Percentiles rank a stretch among this genome's conserved stretches.
These are phyloP conservation scores for Didymella lethalis DNA, from an alignment of 2,329 filamentous ascomycete genomes.

Conservation along the genomic window DNA sequence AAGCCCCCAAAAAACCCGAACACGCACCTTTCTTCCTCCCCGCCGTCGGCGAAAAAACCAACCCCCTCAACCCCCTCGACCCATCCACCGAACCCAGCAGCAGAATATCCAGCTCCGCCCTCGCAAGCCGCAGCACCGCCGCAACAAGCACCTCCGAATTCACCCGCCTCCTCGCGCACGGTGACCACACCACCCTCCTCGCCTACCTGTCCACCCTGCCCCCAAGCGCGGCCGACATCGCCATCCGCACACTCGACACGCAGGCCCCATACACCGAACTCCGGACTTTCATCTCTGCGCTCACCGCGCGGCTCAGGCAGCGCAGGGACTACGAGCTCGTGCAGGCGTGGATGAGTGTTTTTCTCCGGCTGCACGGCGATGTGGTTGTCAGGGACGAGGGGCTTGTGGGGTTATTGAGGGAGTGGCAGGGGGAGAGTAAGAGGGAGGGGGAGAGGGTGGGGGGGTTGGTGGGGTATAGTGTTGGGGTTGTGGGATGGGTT, in stretches of 20 bases:
- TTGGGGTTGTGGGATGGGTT: slow-evolving; percentile 84
- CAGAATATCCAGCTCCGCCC: slow-evolving; percentile 46
- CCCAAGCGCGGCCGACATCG: slow-evolving; percentile 86
- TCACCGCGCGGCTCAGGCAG: slow-evolving; percentile 73
- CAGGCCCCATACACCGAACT: slow-evolving; percentile 71
- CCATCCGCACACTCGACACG: slow-evolving; percentile 78
- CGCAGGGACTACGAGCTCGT: slow-evolving; percentile 90
- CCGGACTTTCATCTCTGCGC: slow-evolving; percentile 78
- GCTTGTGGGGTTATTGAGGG: slow-evolving; percentile 66
- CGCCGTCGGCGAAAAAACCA: slow-evolving; percentile 59
- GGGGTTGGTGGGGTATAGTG: slow-evolving; percentile 83
- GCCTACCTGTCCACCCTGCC: slow-evolving; percentile 80
- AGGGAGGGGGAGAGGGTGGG: slow-evolving; percentile 75
- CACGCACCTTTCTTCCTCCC: slow-evolving; percentile 97
- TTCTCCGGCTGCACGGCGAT: slow-evolving; percentile 79
- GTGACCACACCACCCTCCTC: slow-evolving; percentile 71
- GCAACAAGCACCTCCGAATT: slow-evolving; percentile 52
- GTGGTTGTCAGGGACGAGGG: slow-evolving; percentile 60
- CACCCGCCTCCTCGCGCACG: slow-evolving; percentile 59
- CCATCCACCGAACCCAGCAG: slow-evolving; percentile 31
- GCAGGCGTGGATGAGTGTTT: slow-evolving; percentile 97
- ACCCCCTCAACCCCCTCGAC: slow-evolving; percentile 27
- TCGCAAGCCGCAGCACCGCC: slow-evolving; percentile 42
- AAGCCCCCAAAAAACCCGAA: slow-evolving; percentile 88
- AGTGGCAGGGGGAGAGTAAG: slow-evolving; percentile 78